These are phyloP conservation scores for Pseudogymnoascus sp. DNA, from an alignment of 2,329 filamentous ascomycete genomes.

Conservation along the genomic window DNA sequence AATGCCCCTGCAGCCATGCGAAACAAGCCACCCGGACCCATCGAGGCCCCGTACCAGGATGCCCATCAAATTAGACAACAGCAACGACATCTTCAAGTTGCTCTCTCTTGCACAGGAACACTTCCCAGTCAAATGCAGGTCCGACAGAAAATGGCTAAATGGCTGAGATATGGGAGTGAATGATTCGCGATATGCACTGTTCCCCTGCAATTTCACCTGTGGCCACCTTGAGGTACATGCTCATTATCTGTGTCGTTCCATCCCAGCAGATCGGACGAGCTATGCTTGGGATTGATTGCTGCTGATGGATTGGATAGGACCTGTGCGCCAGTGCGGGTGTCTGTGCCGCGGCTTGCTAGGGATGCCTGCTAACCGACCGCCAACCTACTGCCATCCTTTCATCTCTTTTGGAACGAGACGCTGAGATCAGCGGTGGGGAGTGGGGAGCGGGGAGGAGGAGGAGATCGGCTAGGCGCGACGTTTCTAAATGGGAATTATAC, in stretches of 20 bases:
- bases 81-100: neutral
- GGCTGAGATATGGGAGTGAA: neutral
- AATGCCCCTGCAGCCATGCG: conserved; percentile 3
- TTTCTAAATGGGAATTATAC: conserved; percentile 7
- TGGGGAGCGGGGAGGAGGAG: neutral
- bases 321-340: neutral
- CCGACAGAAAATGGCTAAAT: neutral
- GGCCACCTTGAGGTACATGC: neutral
- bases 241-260: neutral
- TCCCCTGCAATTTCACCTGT: neutral
- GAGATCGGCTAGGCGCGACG: neutral
- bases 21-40: conserved; percentile 7
- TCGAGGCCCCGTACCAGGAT: neutral
- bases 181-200: neutral
- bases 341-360: neutral
- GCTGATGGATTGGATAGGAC: neutral
- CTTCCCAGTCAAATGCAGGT: neutral
- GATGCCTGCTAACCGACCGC: neutral
- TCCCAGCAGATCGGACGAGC: neutral
- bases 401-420: neutral
- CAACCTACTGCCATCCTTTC: neutral
- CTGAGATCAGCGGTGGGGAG: neutral
- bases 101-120: neutral
- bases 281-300: conserved; percentile 3
- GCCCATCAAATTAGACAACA: conserved; percentile 6